Evolutionary conservation across 345 rosid genomes (phyloP).

Genomic region (Hypericum perforatum): DNA sequence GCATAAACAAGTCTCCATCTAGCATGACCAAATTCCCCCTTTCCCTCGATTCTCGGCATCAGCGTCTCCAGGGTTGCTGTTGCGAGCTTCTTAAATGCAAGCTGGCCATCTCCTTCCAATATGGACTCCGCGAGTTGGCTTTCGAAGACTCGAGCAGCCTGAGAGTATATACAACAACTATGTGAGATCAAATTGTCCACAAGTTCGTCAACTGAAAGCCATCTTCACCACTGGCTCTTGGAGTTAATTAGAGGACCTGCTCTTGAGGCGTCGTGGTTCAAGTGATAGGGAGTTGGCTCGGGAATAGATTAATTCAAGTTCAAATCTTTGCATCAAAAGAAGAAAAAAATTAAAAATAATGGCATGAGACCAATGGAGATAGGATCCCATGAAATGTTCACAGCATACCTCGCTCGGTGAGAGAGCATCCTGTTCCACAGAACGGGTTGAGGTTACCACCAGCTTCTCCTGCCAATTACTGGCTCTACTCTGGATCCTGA

Average conservation of each 20-base stretch:
- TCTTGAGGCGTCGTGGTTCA: too few species aligned
- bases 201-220: constrained; percentile 1
- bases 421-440: constrained; percentile 91
- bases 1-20: constrained; percentile 98
- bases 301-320: too few species aligned
- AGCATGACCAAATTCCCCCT: constrained; percentile 90
- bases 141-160: constrained; percentile 95
- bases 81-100: constrained; percentile 94
- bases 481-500: constrained; percentile 91
- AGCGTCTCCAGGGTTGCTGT: constrained; percentile 85
- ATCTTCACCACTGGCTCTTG: too few species aligned
- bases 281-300: too few species aligned
- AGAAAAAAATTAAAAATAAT: too few species aligned
- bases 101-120: constrained; percentile 93
- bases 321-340: too few species aligned
- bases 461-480: constrained; percentile 97
- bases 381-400: not conserved
- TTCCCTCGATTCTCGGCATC: constrained; percentile 98
- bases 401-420: constrained; percentile 78
- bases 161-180: constrained; percentile 10
- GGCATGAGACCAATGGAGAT: not conserved
- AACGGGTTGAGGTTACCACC: constrained; percentile 82
- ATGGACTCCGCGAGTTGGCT: constrained; percentile 95
- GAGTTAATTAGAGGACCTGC: too few species aligned
- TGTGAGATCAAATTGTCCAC: constrained; percentile 5